Conservation (phyloP, 164 flowering plant species). For the Macadamia integrifolia region DNA sequence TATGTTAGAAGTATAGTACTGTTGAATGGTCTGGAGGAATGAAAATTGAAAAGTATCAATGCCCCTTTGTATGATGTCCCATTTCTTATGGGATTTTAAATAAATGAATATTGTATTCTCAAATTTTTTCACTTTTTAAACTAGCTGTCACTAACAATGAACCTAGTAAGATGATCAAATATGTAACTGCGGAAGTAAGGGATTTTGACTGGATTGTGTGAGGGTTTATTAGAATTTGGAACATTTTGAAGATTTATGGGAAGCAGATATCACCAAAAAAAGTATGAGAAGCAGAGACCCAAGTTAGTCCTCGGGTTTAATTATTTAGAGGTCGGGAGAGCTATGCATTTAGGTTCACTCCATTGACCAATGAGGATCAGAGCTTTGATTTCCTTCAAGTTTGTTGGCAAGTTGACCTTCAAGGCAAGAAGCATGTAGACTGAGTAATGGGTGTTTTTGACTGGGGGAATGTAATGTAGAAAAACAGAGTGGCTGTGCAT, state of each 20-base stretch:
- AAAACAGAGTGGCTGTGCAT: too few relatives aligned
- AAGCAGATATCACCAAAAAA: too few relatives aligned
- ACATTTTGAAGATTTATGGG: too few relatives aligned
- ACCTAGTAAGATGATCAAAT: neutral
- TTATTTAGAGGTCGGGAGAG: neutral
- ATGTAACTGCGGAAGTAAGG: neutral
- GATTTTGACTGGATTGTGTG: neutral
- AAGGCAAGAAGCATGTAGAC: too few relatives aligned
- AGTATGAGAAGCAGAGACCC: neutral
- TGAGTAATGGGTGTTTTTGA: too few relatives aligned
- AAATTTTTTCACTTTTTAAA: neutral
- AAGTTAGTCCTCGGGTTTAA: neutral
- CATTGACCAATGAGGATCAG: neutral
- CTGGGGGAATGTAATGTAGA: too few relatives aligned
- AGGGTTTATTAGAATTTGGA: too few relatives aligned
- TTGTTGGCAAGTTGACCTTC: too few relatives aligned
- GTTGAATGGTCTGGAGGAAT: neutral
- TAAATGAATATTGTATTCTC: neutral
- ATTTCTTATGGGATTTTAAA: neutral
- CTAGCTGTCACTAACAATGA: neutral
- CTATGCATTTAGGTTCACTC: neutral
- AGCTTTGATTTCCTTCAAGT: too few relatives aligned
- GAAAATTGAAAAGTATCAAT: too few relatives aligned
- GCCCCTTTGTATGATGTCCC: too few relatives aligned
- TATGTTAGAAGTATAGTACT: neutral